Conservation (phyloP, 345 rosid species). For the Adansonia digitata region DNA sequence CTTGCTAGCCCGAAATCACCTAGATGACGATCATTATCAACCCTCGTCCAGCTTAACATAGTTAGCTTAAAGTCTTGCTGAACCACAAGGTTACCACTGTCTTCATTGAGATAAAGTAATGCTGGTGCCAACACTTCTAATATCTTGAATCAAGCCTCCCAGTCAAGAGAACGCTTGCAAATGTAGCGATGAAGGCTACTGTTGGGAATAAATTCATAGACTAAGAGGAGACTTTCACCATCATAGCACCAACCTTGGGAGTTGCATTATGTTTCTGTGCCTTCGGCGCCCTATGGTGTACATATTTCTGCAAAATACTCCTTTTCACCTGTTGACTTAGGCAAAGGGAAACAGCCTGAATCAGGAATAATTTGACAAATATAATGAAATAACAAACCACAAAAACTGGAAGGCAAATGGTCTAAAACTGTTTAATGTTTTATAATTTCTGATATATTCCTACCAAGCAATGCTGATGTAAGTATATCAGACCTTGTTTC, state of each 20-base stretch:
- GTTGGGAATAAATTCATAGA: constrained; percentile 40
- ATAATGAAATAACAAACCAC: not conserved
- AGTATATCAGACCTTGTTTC: constrained; percentile 22
- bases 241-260: constrained; percentile 48
- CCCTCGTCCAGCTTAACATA: constrained; percentile 35
- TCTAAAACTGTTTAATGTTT: not conserved
- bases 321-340: constrained; percentile 35
- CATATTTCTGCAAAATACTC: constrained; percentile 38
- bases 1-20: constrained; percentile 41
- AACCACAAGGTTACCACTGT: constrained; percentile 33
- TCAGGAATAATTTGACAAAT: not conserved
- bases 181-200: constrained; percentile 42
- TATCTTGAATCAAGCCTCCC: constrained; percentile 30
- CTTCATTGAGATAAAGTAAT: constrained; percentile 39
- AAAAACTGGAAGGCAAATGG: no score
- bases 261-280: constrained; percentile 44
- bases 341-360: not conserved
- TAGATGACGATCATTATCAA: constrained; percentile 26
- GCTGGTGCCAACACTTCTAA: constrained; percentile 35
- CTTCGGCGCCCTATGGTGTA: constrained; percentile 38
- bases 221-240: constrained; percentile 28
- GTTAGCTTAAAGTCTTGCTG: constrained; percentile 41
- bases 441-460: no score
- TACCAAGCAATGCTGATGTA: not conserved
- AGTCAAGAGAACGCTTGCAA: constrained; percentile 24